Evolutionary conservation across 1,139 yeast genomes (phyloP).

Genomic region (Suhomyces guaymorum): DNA sequence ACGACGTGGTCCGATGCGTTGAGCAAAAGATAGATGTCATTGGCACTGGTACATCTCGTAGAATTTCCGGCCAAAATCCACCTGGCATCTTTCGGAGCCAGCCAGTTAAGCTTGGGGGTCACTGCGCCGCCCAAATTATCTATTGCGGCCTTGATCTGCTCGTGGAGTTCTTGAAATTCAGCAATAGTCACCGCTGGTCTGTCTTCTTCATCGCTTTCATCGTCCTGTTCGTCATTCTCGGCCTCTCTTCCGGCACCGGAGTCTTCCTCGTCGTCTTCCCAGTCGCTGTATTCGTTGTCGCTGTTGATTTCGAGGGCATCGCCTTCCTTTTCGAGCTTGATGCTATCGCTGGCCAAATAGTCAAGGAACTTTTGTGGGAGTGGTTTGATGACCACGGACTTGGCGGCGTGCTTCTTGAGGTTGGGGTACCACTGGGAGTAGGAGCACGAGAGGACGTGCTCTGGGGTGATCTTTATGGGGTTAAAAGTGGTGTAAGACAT

Average conservation of each 20-base stretch:
- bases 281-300: slow-evolving; percentile 70
- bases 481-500: slow-evolving; percentile 26
- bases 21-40: slow-evolving; percentile 75
- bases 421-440: slow-evolving; percentile 72
- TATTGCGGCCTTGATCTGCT: slow-evolving; percentile 44
- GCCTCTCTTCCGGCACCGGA: slow-evolving; percentile 67
- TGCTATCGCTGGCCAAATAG: slow-evolving; percentile 77
- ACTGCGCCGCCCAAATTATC: slow-evolving; percentile 55
- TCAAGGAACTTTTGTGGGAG: slow-evolving; percentile 67
- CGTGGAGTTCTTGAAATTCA: slow-evolving; percentile 61
- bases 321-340: slow-evolving; percentile 57
- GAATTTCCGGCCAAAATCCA: slow-evolving; percentile 87
- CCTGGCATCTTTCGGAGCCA: slow-evolving; percentile 90
- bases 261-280: slow-evolving; percentile 51
- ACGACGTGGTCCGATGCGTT: slow-evolving; percentile 86
- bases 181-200: slow-evolving; percentile 54
- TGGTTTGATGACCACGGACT: slow-evolving; percentile 59
- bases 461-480: slow-evolving; percentile 40
- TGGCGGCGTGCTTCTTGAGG: slow-evolving; percentile 53
- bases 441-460: slow-evolving; percentile 64
- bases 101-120: slow-evolving; percentile 93
- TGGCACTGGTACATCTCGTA: slow-evolving; percentile 64
- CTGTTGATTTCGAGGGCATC: slow-evolving; percentile 41
- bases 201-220: slow-evolving; percentile 20
- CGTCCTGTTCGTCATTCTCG: slow-evolving; percentile 39